These are phyloP conservation scores for Schoenoplectus triqueter DNA, from an alignment of 202 grass and related monocot genomes.

Conservation along the genomic window DNA sequence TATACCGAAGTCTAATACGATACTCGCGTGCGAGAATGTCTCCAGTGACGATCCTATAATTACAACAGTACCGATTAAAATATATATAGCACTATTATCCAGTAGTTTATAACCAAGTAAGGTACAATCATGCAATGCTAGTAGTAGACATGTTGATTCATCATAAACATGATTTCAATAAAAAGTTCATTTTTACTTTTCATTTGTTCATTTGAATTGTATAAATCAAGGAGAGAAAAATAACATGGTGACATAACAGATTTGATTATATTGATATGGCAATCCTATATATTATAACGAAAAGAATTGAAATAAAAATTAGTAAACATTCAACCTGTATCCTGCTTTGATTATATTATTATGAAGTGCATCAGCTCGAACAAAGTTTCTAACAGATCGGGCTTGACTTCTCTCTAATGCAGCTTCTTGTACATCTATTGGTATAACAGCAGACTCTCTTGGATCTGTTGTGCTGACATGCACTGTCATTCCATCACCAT, in stretches of 20 bases:
- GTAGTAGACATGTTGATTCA: neutral
- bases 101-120: neutral
- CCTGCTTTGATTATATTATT: conserved; percentile 40
- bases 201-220: neutral
- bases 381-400: conserved; percentile 38
- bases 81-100: neutral
- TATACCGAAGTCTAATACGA: conserved; percentile 70
- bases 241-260: neutral
- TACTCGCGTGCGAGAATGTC: conserved; percentile 63
- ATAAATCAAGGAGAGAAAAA: neutral
- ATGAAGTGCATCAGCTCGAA: conserved; percentile 40
- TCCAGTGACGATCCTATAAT: conserved; percentile 30
- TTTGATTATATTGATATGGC: neutral
- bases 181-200: neutral
- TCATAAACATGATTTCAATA: neutral
- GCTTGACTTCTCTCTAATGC: conserved; percentile 47
- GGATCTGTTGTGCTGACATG: conserved; percentile 54
- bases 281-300: neutral
- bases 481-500: conserved; percentile 66
- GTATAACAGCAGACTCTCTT: conserved; percentile 46
- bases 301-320: neutral
- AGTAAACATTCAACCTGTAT: conserved; percentile 47
- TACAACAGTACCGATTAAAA: neutral
- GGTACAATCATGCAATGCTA: neutral
- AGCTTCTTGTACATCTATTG: conserved; percentile 49